phyloP scores from a whole-genome alignment of 2,329 filamentous ascomycete species.

The Pseudocercospora eumusae region DNA sequence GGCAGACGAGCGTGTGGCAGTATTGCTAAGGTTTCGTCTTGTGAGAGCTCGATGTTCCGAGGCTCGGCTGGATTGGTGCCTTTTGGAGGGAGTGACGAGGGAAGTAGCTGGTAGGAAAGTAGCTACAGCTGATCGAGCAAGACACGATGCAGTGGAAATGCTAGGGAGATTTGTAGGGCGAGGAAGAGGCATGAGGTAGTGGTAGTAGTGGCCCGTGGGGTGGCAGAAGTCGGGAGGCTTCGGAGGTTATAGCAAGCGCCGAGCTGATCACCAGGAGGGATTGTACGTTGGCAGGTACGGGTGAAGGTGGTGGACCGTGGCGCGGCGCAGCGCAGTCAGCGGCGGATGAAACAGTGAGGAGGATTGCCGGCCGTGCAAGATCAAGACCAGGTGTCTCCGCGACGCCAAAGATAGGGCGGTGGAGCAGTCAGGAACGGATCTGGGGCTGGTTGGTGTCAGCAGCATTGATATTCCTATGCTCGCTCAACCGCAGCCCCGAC shows the following conservation, averaged over 20 bases:
- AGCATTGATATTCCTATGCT: no score
- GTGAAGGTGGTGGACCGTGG: no score
- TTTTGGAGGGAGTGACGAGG: conserved; percentile 5
- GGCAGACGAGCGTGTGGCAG: conserved; percentile 11
- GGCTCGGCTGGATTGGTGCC: background rate
- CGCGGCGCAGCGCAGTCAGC: no score
- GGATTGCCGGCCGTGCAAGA: no score
- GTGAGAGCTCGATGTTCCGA: conserved; percentile 12
- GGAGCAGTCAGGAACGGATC: conserved; percentile 9
- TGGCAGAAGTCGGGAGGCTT: conserved; percentile 19
- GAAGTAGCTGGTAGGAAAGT: conserved; percentile 7
- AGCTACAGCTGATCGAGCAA: conserved; percentile 10
- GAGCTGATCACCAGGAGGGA: conserved; percentile 7
- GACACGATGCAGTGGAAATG: conserved; percentile 7
- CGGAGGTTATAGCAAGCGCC: conserved; percentile 11
- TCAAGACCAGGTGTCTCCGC: no score
- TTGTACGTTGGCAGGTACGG: background rate
- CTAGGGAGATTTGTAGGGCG: background rate
- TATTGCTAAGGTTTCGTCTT: conserved; percentile 11
- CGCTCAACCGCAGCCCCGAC: background rate
- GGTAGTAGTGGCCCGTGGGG: no score
- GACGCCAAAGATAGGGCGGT: conserved; percentile 6
- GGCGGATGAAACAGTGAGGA: conserved; percentile 3
- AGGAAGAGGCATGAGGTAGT: conserved; percentile 14
- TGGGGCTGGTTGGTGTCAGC: conserved; percentile 1